Base-by-base conservation (phyloP, 768 basidiomycete genomes). In the Suillus clintonianus region DNA sequence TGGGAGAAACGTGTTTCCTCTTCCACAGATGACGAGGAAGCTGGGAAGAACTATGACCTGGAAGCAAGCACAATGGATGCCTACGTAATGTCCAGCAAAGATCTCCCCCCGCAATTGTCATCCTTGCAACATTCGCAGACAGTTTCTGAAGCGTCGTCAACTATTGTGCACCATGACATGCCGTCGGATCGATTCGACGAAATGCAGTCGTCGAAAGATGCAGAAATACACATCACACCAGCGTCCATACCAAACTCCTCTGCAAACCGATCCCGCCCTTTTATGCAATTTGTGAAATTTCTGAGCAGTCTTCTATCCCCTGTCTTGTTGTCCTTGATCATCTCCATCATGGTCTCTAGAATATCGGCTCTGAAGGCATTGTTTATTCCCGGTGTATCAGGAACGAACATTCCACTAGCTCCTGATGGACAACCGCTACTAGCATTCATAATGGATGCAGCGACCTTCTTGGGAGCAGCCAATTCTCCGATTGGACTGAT, bases 391-490 rank as follows among this genome's bases (percentile, higher is more conserved):
- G 68, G 67, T n/a, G 78, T 86, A 3, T 73, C 80, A 2, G 79
- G 80, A 1, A 74, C 78, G 0, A 66, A 75, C 43, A 85, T 83
- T 61, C 81, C 82, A 3, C 54, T 77, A 22, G 85, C 87, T 0
- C 90, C 89, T 0, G 90, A 91, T 65, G 88, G 88, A 0, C 79
- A 84, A 64, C 88, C 90, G 0, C 89, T 88, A 0, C 83, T 91
- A 14, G 82, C 85, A 0, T 83, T 91, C 65, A 48, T 90, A 41
- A 68, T 87, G 60, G 86, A 89, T 61, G 82, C 84, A 0, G 75
- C 84, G 0, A 72, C 77, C 1, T 89, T 90, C 68, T 79, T 89
- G 53, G 89, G 89, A 0, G 82, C 74, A 2, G 89, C 88, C 1
- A 83, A 84, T 10, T 84, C 90, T 0, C 89, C 89, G 0, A 67